phyloP scores from a whole-genome alignment of 805 yeast species.

The Komagataella pseudopastoris region DNA sequence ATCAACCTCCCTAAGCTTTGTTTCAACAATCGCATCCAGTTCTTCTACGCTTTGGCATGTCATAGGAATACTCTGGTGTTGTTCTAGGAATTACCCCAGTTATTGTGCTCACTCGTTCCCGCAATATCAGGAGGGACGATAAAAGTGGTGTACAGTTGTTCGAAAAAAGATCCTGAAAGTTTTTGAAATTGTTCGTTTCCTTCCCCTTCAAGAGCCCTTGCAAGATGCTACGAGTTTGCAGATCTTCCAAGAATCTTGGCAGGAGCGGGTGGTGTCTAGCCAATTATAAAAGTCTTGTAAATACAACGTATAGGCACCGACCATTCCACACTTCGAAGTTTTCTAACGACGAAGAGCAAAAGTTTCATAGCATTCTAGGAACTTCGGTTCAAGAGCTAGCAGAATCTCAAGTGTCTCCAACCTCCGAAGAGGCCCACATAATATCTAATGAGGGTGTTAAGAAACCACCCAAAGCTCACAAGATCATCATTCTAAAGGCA shows the following conservation, averaged over 20 bases:
- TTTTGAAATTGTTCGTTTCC: background rate
- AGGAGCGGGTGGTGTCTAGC: background rate
- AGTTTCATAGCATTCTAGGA: background rate
- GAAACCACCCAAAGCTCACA: background rate
- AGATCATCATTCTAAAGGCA: background rate
- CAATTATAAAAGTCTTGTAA: background rate
- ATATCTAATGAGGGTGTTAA: background rate
- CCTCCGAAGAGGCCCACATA: background rate
- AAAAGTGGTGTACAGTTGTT: background rate
- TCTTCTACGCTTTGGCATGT: background rate
- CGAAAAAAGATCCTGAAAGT: background rate
- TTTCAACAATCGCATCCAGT: background rate
- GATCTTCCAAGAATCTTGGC: background rate
- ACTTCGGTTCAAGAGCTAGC: background rate
- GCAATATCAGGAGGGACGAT: background rate
- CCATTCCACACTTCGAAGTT: background rate
- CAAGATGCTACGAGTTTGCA: background rate
- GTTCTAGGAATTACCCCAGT: background rate
- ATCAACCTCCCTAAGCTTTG: background rate
- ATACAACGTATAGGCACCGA: background rate
- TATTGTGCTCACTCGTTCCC: background rate
- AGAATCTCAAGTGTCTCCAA: background rate
- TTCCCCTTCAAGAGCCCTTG: background rate
- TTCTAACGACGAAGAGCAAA: background rate
- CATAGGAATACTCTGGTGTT: background rate